Evolutionary conservation across 176 grass and related monocot species (phyloP).

Genomic region (barley (Hordeum vulgare)): DNA sequence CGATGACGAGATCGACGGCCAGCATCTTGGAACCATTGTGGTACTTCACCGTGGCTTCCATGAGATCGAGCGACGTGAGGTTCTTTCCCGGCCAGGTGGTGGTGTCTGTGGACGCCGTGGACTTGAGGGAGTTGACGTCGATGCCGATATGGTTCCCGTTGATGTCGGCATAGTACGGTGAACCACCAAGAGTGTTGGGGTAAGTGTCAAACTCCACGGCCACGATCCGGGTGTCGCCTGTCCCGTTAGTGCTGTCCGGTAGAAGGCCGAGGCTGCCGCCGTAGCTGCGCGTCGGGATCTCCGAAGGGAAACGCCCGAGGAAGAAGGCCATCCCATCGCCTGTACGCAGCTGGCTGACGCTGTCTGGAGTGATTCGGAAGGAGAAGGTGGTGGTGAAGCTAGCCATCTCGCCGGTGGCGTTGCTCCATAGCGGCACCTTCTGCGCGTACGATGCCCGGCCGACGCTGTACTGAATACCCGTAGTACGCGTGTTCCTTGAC

Average conservation of each 20-base stretch:
- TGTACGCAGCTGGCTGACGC: fast-evolving
- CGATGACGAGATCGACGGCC: too few species aligned
- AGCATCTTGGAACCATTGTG: neutral
- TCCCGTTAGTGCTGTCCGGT: neutral
- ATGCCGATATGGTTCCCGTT: constrained; percentile 27
- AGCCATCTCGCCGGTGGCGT: neutral
- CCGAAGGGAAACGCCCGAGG: constrained; percentile 21
- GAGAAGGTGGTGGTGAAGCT: constrained; percentile 19
- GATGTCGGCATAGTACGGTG: constrained; percentile 36
- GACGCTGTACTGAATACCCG: too few species aligned
- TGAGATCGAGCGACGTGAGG: neutral
- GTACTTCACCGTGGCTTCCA: constrained; percentile 10
- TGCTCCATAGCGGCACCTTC: too few species aligned
- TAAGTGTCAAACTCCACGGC: constrained; percentile 32
- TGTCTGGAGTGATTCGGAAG: neutral
- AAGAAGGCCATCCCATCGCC: constrained; percentile 64
- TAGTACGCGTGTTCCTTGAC: fast-evolving
- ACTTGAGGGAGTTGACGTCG: too few species aligned
- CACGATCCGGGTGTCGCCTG: neutral
- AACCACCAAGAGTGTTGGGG: too few species aligned
- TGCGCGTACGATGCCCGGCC: too few species aligned
- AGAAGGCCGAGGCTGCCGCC: constrained; percentile 10
- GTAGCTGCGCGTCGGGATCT: fast-evolving
- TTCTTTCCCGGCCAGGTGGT: neutral
- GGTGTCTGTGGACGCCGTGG: neutral